These are phyloP conservation scores for Rhododendron molle DNA, from an alignment of 148 eudicot genomes.

Conservation along the genomic window DNA sequence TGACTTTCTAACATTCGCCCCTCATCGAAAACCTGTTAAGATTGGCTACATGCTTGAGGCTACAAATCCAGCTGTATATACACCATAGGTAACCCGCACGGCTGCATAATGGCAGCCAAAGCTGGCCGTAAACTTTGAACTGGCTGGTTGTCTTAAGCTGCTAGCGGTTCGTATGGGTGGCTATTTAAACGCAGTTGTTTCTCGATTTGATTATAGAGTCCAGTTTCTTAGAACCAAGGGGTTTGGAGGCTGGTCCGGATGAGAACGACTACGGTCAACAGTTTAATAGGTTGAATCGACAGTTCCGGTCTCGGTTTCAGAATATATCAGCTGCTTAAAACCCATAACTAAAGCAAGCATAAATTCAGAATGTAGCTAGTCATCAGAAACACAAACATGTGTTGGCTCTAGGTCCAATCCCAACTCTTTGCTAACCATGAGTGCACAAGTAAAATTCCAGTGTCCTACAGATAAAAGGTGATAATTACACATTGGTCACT, in stretches of 20 bases:
- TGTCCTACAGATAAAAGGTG: neutral
- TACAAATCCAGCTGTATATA: neutral
- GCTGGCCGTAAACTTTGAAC: neutral
- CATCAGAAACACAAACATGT: neutral
- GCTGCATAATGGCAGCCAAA: neutral
- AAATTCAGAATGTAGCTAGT: neutral
- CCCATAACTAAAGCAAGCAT: neutral
- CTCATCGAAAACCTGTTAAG: neutral
- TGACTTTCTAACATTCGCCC: neutral
- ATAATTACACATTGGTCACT: neutral
- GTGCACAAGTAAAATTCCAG: neutral
- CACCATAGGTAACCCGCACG: neutral
- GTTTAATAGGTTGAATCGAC: neutral
- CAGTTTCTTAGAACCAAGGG: neutral
- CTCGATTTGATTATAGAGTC: neutral
- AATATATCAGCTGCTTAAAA: neutral
- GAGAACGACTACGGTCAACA: neutral
- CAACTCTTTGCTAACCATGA: neutral
- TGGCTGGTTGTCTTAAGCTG: neutral
- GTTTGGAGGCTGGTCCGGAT: neutral
- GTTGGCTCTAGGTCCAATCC: neutral
- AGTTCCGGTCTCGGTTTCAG: neutral
- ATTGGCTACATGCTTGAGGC: neutral
- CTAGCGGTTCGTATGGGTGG: neutral
- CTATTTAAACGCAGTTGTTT: neutral